Base-by-base conservation (phyloP, 1,284 basidiomycete species). In the Trametes versicolor region DNA sequence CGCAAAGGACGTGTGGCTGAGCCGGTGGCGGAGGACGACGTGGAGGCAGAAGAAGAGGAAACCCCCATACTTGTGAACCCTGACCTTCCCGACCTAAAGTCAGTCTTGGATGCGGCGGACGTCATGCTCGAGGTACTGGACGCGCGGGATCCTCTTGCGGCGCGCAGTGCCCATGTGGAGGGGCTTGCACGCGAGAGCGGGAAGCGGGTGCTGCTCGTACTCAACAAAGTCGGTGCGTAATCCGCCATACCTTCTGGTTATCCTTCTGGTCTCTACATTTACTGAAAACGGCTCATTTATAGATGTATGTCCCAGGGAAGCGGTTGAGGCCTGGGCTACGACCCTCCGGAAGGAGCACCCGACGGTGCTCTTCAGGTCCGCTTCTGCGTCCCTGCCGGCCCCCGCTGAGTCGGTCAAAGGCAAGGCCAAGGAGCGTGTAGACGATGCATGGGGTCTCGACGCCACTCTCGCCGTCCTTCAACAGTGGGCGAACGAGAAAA, bases 241-340 rank as follows among this genome's bases (percentile, higher is more conserved):
- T 58, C 39, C 19, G 19, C 29, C 4, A 27, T 27, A 6, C 8
- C 19, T 7, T 34, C 8, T 27, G 15, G 4, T 43, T 21, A 19
- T n/a, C 1, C 9, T 27, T 32, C 29, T n/a, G 34, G 2, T 47
- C 19, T 29, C 4, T 60, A 32, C 29, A 13, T 43, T 61, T 39
- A 37, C 34, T 19, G 4, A 36, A 45, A 17, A 29, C 13, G 25
- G 9, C 27, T 10, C 15, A 10, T 41, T 29, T 70, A 60, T 75
- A 96, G 95, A 98, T 76, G 82, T 90, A 17, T 93, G 94, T 55
- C 96, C 97, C 19, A 87, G 89, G 43, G 94, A 97, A 75, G 84
- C 92, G 50, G 85, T 97, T 10, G 81, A 87, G 53, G 82, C 88
- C 4, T 99, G 97, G 97, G 81, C 92, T 25, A 73, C 81, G 25